These are phyloP conservation scores for Secale cereale DNA, from an alignment of 176 grass and related monocot genomes.

Conservation along the genomic window DNA sequence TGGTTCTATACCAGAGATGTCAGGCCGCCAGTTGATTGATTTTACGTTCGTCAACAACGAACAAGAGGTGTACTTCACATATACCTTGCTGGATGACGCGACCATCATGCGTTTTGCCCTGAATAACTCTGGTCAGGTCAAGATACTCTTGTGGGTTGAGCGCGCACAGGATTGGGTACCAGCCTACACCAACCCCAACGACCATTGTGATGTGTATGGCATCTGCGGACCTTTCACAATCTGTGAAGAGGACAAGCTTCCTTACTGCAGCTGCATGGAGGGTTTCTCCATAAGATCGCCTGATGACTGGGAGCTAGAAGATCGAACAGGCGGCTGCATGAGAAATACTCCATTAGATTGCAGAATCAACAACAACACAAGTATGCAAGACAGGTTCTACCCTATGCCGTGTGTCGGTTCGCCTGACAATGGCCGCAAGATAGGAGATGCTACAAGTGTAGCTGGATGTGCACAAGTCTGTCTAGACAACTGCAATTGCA, in stretches of 20 bases:
- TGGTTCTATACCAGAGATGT: constrained; percentile 7
- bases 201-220: constrained; percentile 3
- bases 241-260: not conserved
- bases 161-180: not conserved
- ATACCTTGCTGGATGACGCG: constrained; percentile 1
- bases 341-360: not conserved
- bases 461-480: not conserved
- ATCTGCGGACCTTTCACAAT: not conserved
- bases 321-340: constrained; percentile 14
- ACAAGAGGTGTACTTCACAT: constrained; percentile 22
- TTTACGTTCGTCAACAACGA: constrained; percentile 25
- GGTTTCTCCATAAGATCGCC: constrained; percentile 10
- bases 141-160: constrained; percentile 29
- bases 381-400: not conserved
- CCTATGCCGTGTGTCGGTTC: not conserved
- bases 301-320: constrained; percentile 12
- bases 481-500: not conserved
- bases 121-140: constrained; percentile 35
- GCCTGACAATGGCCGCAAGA: not conserved
- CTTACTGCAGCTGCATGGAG: constrained; percentile 3
- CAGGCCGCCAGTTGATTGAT: not conserved
- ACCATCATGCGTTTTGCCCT: constrained; percentile 1
- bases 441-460: not conserved
- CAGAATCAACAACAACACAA: not conserved
- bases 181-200: not conserved